Conservation (phyloP, 2,329 filamentous ascomycete species). For the Dendryphion nanum region DNA sequence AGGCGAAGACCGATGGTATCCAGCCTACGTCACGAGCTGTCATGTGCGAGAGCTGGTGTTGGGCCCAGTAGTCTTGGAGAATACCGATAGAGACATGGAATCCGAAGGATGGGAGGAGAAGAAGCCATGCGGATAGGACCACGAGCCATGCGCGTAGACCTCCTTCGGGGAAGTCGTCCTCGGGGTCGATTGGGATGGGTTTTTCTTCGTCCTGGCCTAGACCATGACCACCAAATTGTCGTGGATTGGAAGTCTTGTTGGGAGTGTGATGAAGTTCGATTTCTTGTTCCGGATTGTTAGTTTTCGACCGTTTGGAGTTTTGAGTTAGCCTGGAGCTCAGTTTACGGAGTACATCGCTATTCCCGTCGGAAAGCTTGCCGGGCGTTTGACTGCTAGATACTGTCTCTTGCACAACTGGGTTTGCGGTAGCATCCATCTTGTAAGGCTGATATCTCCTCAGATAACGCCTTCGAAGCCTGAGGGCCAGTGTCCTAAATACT, state of each 20-base stretch:
- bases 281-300: too few species aligned
- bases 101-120: conserved; percentile 36
- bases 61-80: conserved; percentile 75
- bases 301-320: too few species aligned
- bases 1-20: conserved; percentile 86
- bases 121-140: conserved; percentile 35
- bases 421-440: conserved; percentile 29
- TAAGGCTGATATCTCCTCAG: too few species aligned
- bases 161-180: conserved; percentile 39
- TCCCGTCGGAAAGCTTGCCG: too few species aligned
- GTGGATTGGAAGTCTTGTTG: conserved; percentile 6
- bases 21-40: conserved; percentile 68
- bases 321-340: too few species aligned
- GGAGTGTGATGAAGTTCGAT: too few species aligned
- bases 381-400: conserved; percentile 6
- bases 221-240: too few species aligned
- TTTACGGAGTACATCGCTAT: too few species aligned
- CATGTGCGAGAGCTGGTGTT: conserved; percentile 67
- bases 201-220: conserved; percentile 15
- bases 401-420: conserved; percentile 22
- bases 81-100: conserved; percentile 58
- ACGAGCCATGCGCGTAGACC: conserved; percentile 42
- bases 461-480: too few species aligned
- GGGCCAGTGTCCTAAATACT: too few species aligned
- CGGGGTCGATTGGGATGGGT: conserved; percentile 13